These are phyloP conservation scores for Chalciporus piperatus DNA, from an alignment of 768 basidiomycete species.

Conservation along the genomic window DNA sequence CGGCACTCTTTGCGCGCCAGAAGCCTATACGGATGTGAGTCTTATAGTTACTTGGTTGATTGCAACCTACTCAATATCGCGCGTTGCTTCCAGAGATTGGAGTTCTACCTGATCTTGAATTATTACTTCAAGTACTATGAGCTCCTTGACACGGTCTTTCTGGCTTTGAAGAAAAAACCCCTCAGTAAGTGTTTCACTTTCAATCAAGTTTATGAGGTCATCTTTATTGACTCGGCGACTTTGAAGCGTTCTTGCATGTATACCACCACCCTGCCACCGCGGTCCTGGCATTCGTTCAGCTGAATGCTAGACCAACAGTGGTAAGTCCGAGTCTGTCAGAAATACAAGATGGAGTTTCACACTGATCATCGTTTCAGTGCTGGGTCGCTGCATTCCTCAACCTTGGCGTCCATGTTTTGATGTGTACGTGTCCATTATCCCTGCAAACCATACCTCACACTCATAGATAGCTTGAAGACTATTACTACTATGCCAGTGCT, in stretches of 20 bases:
- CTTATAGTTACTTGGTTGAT: neutral
- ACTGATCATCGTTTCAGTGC: slow-evolving; percentile 48
- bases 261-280: slow-evolving; percentile 98
- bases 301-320: slow-evolving; percentile 86
- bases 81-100: slow-evolving; percentile 56
- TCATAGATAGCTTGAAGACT: slow-evolving; percentile 52
- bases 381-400: slow-evolving; percentile 92
- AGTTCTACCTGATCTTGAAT: slow-evolving; percentile 96
- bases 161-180: slow-evolving; percentile 95
- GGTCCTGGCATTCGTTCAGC: slow-evolving; percentile 86
- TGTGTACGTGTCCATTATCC: slow-evolving; percentile 62
- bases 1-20: slow-evolving; percentile 66
- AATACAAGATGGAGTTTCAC: neutral
- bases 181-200: slow-evolving; percentile 54
- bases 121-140: slow-evolving; percentile 98
- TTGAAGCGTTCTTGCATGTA: slow-evolving; percentile 87
- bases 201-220: no score
- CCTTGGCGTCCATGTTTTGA: slow-evolving; percentile 87
- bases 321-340: slow-evolving; percentile 44
- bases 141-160: slow-evolving; percentile 91
- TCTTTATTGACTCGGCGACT: neutral
- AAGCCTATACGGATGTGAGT: slow-evolving; percentile 83
- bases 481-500: slow-evolving; percentile 96
- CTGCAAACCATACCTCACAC: neutral
- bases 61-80: neutral